Percentiles rank a stretch among this genome's conserved stretches.
Conservation (phyloP, 1,284 basidiomycete species). For the Phenoliferia sp. region DNA sequence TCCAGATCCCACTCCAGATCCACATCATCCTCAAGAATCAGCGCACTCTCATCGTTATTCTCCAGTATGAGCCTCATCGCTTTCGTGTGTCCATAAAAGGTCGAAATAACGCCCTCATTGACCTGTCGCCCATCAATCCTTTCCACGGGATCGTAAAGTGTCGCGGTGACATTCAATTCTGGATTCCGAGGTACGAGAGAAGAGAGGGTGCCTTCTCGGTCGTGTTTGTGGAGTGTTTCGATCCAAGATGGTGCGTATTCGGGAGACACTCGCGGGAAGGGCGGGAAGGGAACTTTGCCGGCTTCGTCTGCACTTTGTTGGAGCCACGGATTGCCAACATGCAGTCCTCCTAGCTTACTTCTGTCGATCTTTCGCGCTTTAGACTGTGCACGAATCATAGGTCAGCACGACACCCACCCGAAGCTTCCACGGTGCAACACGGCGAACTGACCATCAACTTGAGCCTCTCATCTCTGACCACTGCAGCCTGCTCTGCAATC, state of each 20-base stretch:
- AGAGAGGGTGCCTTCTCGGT: conserved; percentile 10
- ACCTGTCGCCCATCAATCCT: conserved; percentile 31
- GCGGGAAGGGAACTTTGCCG: conserved; percentile 9
- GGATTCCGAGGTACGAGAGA: conserved; percentile 18
- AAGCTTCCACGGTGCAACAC: not conserved
- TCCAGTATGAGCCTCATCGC: conserved; percentile 47
- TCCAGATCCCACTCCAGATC: conserved; percentile 67
- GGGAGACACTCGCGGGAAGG: not conserved
- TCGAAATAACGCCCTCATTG: conserved; percentile 34
- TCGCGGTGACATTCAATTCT: conserved; percentile 15
- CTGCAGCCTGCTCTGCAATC: conserved; percentile 37
- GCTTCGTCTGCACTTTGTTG: conserved; percentile 5
- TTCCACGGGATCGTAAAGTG: conserved; percentile 34
- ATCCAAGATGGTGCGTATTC: conserved; percentile 13
- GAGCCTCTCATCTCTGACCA: conserved; percentile 28
- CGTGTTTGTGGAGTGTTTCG: conserved; percentile 19
- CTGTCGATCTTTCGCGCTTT: conserved; percentile 9
- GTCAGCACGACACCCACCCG: not conserved
- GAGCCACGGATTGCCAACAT: conserved; percentile 31
- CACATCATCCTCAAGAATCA: conserved; percentile 73
- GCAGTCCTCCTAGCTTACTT: conserved; percentile 23
- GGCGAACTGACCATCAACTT: conserved; percentile 20
- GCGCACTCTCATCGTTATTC: conserved; percentile 42
- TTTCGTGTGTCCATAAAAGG: conserved; percentile 66
- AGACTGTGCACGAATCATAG: conserved; percentile 4